Evolutionary conservation across 345 rosid genomes (phyloP).

Genomic region (Corchorus capsularis): DNA sequence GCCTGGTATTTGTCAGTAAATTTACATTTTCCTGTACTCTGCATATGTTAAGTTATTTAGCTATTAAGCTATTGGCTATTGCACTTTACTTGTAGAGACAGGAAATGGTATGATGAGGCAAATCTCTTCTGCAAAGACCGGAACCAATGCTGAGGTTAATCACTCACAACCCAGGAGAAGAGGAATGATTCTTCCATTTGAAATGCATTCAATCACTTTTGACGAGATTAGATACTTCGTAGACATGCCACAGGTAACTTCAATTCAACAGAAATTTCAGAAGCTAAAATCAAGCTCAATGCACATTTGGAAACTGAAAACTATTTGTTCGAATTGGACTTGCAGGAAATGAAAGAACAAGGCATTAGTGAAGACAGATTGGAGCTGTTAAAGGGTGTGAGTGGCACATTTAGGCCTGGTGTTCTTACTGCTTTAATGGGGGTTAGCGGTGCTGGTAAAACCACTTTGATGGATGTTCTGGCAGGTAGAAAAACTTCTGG

Average conservation of each 20-base stretch:
- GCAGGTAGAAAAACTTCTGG: constrained; percentile 61
- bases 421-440: constrained; percentile 62
- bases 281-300: background rate
- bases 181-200: constrained; percentile 72
- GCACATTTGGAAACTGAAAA: background rate
- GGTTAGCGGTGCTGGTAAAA: constrained; percentile 56
- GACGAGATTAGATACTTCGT: constrained; percentile 50
- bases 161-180: constrained; percentile 21
- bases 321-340: background rate
- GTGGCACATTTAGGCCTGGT: constrained; percentile 52
- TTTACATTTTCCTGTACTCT: background rate
- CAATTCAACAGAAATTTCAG: background rate
- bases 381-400: constrained; percentile 44
- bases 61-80: no score
- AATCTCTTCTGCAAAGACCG: background rate
- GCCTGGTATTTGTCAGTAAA: background rate
- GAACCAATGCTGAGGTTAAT: background rate
- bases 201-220: constrained; percentile 53
- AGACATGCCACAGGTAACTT: constrained; percentile 63
- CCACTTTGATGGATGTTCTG: constrained; percentile 55
- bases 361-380: constrained; percentile 39
- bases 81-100: background rate
- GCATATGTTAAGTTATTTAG: background rate
- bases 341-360: constrained; percentile 46
- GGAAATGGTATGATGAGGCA: background rate